Base-by-base conservation (phyloP, 805 yeast genomes). In the Sungouiella blattae region DNA sequence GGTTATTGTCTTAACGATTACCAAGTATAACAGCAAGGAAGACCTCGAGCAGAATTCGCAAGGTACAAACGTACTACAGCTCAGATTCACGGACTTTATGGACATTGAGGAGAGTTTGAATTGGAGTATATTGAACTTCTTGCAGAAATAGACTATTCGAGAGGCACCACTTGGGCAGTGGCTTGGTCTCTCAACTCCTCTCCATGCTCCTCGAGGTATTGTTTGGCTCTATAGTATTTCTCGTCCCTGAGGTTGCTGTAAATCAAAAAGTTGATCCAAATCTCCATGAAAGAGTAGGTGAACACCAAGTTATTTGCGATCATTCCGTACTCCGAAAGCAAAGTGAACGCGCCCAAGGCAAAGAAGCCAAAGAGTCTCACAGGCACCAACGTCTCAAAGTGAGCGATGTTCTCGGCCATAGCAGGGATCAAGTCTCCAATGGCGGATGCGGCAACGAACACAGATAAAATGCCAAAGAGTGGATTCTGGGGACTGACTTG, bases 241-340 rank as follows among this genome's bases (percentile, higher is more conserved):
- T 83, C 91, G 41, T 83, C 88, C 49, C 78, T 73, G 40, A 83
- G 61, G 28, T 80, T 69, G 50, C 71, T 75, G 55, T 69, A 82
- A 22, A 80, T 68, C 44, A 83, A 60, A 39, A 80, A 77, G 48
- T 80, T 77, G 49, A 78, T 64, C 87, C 89, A 83, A 21, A 82
- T 70, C 55, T 83, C 93, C 43, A 75, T 49, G 42, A 83, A 80
- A 20, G 77, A 56, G 50, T 72, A 80, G 4, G 72, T 61, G 43
- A 83, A 80, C 3, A 80, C 74, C 30, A 77, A 60, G 50, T 77
- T 79, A 58, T 82, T 82, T 50, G 82, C 77, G n/a, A 82, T 39
- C 16, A 60, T 54, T 14, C 69, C 65, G 28, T 62, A 55, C n/a
- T 60, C 59, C 36, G 70, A 69, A 27, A 71, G 35, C 49, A 77